A percentile compares a stretch with the other conserved stretches of the same genome.
phyloP scores from a whole-genome alignment of 2,329 filamentous ascomycete species.

The Orbilia quercus region DNA sequence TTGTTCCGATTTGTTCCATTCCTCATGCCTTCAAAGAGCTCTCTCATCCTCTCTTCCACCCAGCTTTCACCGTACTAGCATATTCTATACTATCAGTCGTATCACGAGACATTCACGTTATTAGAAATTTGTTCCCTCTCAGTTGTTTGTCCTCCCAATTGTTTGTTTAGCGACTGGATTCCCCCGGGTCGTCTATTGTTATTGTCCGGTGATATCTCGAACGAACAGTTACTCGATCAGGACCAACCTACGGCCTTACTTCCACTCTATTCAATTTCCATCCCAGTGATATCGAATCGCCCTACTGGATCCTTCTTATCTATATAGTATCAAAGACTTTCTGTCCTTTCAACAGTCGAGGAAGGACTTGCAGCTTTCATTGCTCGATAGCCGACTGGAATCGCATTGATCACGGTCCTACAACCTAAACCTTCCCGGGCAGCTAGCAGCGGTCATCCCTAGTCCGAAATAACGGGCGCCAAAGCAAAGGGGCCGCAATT shows the following conservation, averaged over 20 bases:
- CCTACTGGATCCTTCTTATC: slow-evolving; percentile 18
- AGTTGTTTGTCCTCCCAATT: slow-evolving; percentile 1
- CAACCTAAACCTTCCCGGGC: slow-evolving; percentile 8
- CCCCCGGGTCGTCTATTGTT: neutral
- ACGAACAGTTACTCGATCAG: slow-evolving; percentile 25
- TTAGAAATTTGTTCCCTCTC: no score
- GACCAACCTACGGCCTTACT: neutral
- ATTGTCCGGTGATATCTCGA: slow-evolving; percentile 13
- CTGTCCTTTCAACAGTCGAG: slow-evolving; percentile 26
- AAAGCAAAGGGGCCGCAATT: slow-evolving; percentile 26
- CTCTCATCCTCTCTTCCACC: neutral
- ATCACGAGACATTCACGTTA: slow-evolving; percentile 41
- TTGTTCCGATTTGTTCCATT: slow-evolving; percentile 24
- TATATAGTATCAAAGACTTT: slow-evolving; percentile 22
- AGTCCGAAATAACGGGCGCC: slow-evolving; percentile 25
- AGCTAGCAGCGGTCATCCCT: neutral
- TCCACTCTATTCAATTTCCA: neutral
- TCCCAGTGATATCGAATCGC: slow-evolving; percentile 6
- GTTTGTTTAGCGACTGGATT: neutral
- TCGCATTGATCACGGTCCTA: slow-evolving; percentile 17
- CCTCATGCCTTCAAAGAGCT: slow-evolving; percentile 5
- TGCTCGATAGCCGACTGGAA: slow-evolving; percentile 42
- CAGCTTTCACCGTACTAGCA: slow-evolving; percentile 6
- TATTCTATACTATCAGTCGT: no score
- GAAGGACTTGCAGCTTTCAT: slow-evolving; percentile 45